These are phyloP conservation scores for Leccinum rimulosum DNA, from an alignment of 768 basidiomycete genomes.

Conservation along the genomic window DNA sequence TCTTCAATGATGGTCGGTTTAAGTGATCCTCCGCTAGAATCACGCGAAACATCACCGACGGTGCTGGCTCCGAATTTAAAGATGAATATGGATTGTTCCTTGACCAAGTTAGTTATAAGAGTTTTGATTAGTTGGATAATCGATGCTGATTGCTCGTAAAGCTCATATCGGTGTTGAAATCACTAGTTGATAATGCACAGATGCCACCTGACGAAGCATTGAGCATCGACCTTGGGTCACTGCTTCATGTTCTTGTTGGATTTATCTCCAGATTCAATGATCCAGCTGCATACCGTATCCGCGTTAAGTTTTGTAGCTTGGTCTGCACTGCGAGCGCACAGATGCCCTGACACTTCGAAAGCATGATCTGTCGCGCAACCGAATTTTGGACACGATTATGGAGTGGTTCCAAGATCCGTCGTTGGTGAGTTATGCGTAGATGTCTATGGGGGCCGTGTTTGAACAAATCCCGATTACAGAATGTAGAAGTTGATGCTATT, in stretches of 20 bases:
- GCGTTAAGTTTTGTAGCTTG: constrained; percentile 72
- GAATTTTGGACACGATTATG: constrained; percentile 71
- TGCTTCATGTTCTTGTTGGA: constrained; percentile 55
- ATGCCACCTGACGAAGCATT: constrained; percentile 56
- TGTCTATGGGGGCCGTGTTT: not conserved
- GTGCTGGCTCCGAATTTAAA: constrained; percentile 41
- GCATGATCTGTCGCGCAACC: constrained; percentile 64
- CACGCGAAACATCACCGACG: constrained; percentile 49
- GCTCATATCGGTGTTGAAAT: constrained; percentile 73
- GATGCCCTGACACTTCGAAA: constrained; percentile 64
- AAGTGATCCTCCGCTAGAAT: constrained; percentile 36
- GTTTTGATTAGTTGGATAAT: not conserved
- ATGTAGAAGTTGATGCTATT: constrained; percentile 36
- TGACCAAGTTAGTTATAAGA: constrained; percentile 57
- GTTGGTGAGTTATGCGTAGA: constrained; percentile 40
- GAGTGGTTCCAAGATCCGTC: constrained; percentile 69
- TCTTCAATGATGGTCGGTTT: not conserved
- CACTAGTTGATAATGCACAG: constrained; percentile 72
- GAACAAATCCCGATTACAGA: constrained; percentile 24
- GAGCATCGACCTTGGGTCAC: constrained; percentile 60
- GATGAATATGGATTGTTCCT: constrained; percentile 50
- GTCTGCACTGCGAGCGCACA: constrained; percentile 62
- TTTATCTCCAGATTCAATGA: constrained; percentile 65
- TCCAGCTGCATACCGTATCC: constrained; percentile 56
- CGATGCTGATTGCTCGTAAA: constrained; percentile 33